Evolutionary conservation across 2,329 filamentous ascomycete species (phyloP), one percentile per base, ranked within the genome.

Genomic region (Pseudocercospora macadamiae): DNA sequence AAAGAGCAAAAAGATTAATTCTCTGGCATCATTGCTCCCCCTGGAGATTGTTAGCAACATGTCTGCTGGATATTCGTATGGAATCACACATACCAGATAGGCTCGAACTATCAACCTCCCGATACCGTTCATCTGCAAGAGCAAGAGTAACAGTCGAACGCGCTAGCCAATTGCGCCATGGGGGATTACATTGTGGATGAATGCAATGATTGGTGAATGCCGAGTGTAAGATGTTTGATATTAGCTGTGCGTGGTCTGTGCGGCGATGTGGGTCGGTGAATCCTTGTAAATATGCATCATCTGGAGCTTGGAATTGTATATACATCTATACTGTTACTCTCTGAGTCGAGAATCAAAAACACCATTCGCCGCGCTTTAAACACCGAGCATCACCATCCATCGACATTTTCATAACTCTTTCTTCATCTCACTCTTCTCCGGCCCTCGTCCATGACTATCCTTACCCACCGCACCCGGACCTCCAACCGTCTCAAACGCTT

Each of bases 401-500:
- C 4, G 12, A 51, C n/a, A 30, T 21, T 1, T 32, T 32, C 25
- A 39, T 8, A 44, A 28, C 36, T 32, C 51, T 10, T 42, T 28
- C 8, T 44, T 54, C 3, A 28, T 18, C 51, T 19, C 12, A 34
- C 47, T 56, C 45, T 74, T 72, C 57, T 55, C 54, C 21, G 61
- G 57, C 16, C 72, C n/a, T 72, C 69, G 2, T 73, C 77, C 8
- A 66, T 76, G 7, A 67, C 69, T 7, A 74, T 76, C 25, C 72
- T 75, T 73, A 4, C 73, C 75, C 2, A 87, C 83, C 14, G 84
- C 84, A 45, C 79, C 76, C 51, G 82, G 80, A 0, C 85, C 93
- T 3, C 90, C 92, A 57, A 91, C 83, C 1, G 83, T 73, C 71
- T 87, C 83, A 71, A 97, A 95, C 0, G 83, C 89, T 68, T 87